Evolutionary conservation across 176 grass and related monocot species (phyloP).

Genomic region (Saccharum officinarum): DNA sequence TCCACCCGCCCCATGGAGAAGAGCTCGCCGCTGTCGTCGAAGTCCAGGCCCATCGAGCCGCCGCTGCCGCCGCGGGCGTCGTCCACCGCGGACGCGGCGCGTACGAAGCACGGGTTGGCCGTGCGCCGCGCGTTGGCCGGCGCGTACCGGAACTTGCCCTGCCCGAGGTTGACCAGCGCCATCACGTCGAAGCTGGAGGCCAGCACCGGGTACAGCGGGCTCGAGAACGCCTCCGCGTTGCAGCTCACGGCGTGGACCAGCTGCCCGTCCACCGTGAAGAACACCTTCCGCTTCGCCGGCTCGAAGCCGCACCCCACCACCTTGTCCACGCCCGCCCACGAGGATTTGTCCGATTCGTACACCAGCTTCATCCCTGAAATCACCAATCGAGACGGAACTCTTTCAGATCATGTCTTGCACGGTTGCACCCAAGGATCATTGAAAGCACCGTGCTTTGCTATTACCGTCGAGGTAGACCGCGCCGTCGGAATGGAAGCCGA

Average conservation of each 20-base stretch:
- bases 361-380: constrained; percentile 81
- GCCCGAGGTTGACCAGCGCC: constrained; percentile 89
- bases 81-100: constrained; percentile 31
- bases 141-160: constrained; percentile 87
- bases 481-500: constrained; percentile 93
- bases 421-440: neutral
- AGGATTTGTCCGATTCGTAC: constrained; percentile 68
- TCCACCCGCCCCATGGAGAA: constrained; percentile 92
- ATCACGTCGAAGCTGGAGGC: constrained; percentile 74
- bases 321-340: constrained; percentile 75
- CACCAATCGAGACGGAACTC: neutral
- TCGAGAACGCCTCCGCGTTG: constrained; percentile 70
- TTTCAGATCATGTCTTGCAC: neutral
- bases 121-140: constrained; percentile 76
- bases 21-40: constrained; percentile 88
- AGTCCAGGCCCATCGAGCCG: constrained; percentile 32
- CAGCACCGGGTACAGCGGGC: constrained; percentile 73
- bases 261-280: constrained; percentile 90
- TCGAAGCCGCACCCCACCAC: constrained; percentile 90
- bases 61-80: neutral
- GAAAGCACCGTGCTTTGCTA: neutral
- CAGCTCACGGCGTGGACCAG: constrained; percentile 72
- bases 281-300: constrained; percentile 80
- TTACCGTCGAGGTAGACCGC: constrained; percentile 81
- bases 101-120: constrained; percentile 75